Base-by-base conservation (phyloP, 2,329 filamentous ascomycete genomes). In the Fusarium drepaniforme region DNA sequence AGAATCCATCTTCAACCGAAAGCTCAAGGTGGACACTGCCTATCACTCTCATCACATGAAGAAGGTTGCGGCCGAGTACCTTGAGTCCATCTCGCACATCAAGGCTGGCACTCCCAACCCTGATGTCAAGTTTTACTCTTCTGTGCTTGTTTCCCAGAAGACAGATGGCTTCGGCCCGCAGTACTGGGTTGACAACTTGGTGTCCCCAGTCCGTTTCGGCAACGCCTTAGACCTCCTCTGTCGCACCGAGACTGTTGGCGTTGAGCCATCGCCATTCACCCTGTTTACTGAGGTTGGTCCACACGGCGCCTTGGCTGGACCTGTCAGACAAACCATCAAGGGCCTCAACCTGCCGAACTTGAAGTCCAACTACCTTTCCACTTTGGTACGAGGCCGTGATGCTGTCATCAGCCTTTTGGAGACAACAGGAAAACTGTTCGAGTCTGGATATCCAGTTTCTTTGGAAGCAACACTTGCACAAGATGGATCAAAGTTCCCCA, bases 31-130 rank as follows among this genome's bases (percentile, higher is more conserved):
- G 1, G 81, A 84, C 23, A 83, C 80, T 33, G 85, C 84, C 0
- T 87, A 85, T 67, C 85, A 86, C 75, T 86, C 85, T 4, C 78
- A 80, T 61, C 81, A 83, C 56, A 83, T 84, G 82, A 67, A 67
- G 15, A 66, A 64, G 18, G 66, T 76, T 8, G 73, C 75, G 4
- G 75, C 77, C 12, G 77, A 77, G 42, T 67, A 65, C 5, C 46
- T 67, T 5, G 81, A 81, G 51, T 66, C 77, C n/a, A 79, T 74
- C 46, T 66, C 57, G 18, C 64, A 71, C 44, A 62, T 65, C 56
- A 72, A 70, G 63, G 18, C 60, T 7, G 1, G 12, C 23, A 28
- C 53, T 28, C 28, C 51, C 16, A 57, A 68, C 11, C 56, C 69
- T 59, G 25, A 64, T 5, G 46, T 71, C 51, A 71, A 77, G 56